Base-by-base conservation (phyloP, 2,329 filamentous ascomycete genomes). In the Pyricularia sp. region DNA sequence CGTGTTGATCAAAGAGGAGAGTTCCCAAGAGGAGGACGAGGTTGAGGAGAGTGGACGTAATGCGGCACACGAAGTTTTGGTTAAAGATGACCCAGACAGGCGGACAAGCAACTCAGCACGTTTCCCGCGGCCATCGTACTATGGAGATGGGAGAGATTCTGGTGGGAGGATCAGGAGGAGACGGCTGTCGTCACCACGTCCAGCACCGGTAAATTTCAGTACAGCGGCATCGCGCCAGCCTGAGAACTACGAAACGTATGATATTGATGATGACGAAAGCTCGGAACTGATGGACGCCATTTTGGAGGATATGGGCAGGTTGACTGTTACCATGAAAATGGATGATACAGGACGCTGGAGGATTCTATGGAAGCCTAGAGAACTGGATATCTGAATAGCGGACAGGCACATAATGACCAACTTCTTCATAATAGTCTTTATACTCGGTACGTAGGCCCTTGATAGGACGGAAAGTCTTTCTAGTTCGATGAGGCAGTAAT, bases 271-370 rank as follows among this genome's bases (percentile, higher is more conserved):
- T 33, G 69, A 71, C 0, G 74, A 79, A 31, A 75, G 78, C 6
- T 72, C 73, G 5, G 76, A 76, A 28, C 71, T 79, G 2, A 72
- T 80, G 26, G 74, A 77, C 25, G 73, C 77, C 17, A 73, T 81
- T 0, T 65, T 82, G 6, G 76, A 80, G 2, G 80, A 78, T 2
- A 78, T 82, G 6, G 75, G 75, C 6, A 73, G 74, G 9, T 73
- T 78, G 64, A 68, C 69, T 33, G 73, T 82, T 12, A 72, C 73
- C 23, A 81, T 82, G 77, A 70, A 70, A 33, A 73, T 75, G 71
- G 78, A 82, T 65, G 74, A 78, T 17, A 77, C 75, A 12, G 81
- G 80, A 3, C 75, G 81, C 59, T 82, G 80, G 81, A 77, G 81
- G 70, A 79, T 82, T 67, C 28, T 69, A 9, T 31, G 66, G 58